Evolutionary conservation across 192 early-diverging fungal genomes (phyloP).

Genomic region (Backusella liffmaniae): DNA sequence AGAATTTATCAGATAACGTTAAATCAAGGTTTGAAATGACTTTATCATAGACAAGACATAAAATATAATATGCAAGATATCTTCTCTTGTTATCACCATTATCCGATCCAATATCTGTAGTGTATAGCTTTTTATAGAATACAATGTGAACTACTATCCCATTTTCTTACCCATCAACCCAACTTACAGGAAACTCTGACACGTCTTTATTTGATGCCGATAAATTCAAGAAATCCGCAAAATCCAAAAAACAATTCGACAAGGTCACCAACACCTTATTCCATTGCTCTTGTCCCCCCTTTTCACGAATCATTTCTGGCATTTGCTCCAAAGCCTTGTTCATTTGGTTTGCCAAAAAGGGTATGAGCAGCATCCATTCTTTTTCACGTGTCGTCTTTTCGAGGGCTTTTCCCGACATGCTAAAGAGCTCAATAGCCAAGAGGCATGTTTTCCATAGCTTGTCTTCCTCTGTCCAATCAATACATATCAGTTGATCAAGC

Average conservation of each 20-base stretch:
- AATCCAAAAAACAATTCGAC: slow-evolving; percentile 3
- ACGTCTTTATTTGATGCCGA: neutral
- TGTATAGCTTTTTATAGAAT: neutral
- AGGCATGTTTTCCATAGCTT: neutral
- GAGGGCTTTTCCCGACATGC: neutral
- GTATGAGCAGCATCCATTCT: slow-evolving; percentile 11
- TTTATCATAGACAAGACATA: slow-evolving; percentile 6
- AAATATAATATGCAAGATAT: slow-evolving; percentile 17
- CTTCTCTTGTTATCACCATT: neutral
- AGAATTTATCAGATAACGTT: slow-evolving; percentile 11
- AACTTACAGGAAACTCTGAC: neutral
- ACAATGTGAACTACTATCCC: neutral
- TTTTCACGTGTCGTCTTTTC: neutral
- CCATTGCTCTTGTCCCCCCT: neutral
- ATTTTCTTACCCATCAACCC: no score
- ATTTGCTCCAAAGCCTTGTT: neutral
- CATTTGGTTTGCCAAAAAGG: neutral
- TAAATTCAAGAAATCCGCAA: slow-evolving; percentile 12
- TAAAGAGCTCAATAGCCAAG: neutral
- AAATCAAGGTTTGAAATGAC: slow-evolving; percentile 17
- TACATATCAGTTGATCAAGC: slow-evolving; percentile 2
- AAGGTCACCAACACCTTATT: neutral
- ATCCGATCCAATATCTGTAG: neutral
- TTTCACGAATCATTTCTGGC: neutral
- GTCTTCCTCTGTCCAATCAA: neutral